These are phyloP conservation scores for Debaryomyces psychrophilus DNA, from an alignment of 1,139 yeast species.

Conservation along the genomic window DNA sequence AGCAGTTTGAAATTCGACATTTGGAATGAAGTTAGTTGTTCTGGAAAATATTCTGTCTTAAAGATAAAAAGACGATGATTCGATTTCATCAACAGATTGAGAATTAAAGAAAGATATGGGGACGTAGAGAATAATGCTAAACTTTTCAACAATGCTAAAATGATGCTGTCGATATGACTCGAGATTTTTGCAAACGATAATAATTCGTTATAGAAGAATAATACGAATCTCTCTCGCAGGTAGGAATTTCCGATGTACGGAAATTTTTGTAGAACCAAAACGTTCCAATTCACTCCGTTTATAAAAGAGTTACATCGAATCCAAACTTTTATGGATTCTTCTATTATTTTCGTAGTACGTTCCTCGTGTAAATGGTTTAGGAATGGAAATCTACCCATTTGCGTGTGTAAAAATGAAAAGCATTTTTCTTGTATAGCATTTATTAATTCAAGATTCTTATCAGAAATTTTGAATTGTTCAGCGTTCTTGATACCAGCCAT, in stretches of 20 bases:
- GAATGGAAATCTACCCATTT: conserved; percentile 44
- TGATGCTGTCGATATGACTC: conserved; percentile 28
- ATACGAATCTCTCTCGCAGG: conserved; percentile 40
- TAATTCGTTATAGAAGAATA: conserved; percentile 34
- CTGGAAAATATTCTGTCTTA: conserved; percentile 22
- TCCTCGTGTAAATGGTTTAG: conserved; percentile 29
- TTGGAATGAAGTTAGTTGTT: conserved; percentile 23
- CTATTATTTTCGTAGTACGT: conserved; percentile 28
- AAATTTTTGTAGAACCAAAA: conserved; percentile 39
- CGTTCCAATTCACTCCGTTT: conserved; percentile 38
- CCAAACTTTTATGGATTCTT: conserved; percentile 36
- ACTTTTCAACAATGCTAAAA: conserved; percentile 26
- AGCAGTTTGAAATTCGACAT: conserved; percentile 25
- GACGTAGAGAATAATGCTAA: conserved; percentile 32
- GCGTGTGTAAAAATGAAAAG: conserved; percentile 23
- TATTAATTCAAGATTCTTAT: not conserved
- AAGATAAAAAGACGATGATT: conserved; percentile 22
- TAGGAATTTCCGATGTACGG: conserved; percentile 45
- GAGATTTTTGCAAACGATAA: conserved; percentile 25
- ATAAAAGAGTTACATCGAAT: conserved; percentile 22
- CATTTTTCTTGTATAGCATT: conserved; percentile 12
- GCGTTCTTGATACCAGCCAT: not conserved
- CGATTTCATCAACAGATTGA: conserved; percentile 25
- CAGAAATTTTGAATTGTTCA: not conserved
- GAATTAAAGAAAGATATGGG: conserved; percentile 26